Conservation (phyloP, 2,329 filamentous ascomycete genomes). For the Botrytis porri region DNA sequence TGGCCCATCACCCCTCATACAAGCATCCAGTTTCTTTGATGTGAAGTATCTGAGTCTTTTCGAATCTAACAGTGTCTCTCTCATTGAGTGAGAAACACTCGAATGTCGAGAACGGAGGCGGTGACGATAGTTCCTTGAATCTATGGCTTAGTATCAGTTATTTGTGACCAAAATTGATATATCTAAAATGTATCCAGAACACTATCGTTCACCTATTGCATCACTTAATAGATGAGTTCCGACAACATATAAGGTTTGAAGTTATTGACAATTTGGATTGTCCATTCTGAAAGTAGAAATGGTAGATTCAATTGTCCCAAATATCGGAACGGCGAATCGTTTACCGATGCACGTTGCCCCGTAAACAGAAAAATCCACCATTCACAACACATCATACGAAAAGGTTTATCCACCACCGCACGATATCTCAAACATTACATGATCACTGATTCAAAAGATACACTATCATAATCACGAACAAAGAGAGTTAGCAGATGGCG, state of each 20-base stretch:
- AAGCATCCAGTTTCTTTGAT: background rate
- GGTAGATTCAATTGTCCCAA: background rate
- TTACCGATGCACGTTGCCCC: slow-evolving; percentile 17
- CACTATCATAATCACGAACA: background rate
- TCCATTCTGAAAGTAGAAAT: background rate
- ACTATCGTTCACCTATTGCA: background rate
- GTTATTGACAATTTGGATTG: background rate
- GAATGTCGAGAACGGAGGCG: background rate
- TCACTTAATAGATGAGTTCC: background rate
- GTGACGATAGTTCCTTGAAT: background rate
- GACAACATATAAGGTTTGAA: background rate
- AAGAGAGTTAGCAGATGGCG: slow-evolving; percentile 19
- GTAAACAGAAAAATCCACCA: slow-evolving; percentile 18
- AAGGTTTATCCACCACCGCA: slow-evolving; percentile 17
- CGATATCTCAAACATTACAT: slow-evolving; percentile 14
- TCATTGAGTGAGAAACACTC: background rate
- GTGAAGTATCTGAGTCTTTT: background rate
- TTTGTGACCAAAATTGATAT: background rate
- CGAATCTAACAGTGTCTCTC: background rate
- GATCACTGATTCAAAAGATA: slow-evolving; percentile 18
- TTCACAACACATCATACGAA: slow-evolving; percentile 15
- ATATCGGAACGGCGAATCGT: slow-evolving; percentile 10
- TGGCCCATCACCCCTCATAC: background rate
- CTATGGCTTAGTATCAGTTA: background rate
- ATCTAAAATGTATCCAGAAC: background rate